These are phyloP conservation scores for Chenopodium formosanum DNA, from an alignment of 148 eudicot species.

Conservation along the genomic window DNA sequence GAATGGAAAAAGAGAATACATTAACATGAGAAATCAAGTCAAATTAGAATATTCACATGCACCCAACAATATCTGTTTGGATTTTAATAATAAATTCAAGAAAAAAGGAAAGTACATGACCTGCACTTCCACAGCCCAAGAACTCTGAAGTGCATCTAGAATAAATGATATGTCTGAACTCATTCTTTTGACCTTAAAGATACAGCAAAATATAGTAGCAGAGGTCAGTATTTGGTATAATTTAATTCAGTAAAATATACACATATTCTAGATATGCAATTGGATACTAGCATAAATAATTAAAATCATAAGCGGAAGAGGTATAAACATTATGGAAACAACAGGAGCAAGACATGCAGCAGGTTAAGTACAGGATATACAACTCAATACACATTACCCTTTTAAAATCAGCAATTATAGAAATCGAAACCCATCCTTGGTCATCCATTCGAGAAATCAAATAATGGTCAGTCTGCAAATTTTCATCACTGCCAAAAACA, in stretches of 20 bases:
- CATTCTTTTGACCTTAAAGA: constrained; percentile 81
- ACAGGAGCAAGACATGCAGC: background rate
- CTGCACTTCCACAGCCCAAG: constrained; percentile 76
- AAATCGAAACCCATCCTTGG: constrained; percentile 89
- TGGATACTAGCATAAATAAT: background rate
- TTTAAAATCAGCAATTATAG: constrained; percentile 75
- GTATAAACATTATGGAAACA: background rate
- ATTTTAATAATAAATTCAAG: background rate
- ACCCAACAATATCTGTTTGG: background rate
- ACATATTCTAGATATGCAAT: background rate
- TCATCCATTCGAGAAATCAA: constrained; percentile 80
- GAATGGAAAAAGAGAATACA: background rate
- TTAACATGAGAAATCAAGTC: background rate
- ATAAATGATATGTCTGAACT: constrained; percentile 70
- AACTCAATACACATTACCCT: constrained; percentile 50
- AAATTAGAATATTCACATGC: background rate
- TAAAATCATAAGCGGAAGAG: background rate
- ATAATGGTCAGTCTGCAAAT: constrained; percentile 69
- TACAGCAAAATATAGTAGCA: constrained; percentile 11
- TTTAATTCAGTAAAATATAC: background rate
- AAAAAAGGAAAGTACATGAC: constrained; percentile 33
- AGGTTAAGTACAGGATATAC: constrained; percentile 12
- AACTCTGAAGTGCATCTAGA: constrained; percentile 68
- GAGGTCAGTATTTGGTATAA: background rate
- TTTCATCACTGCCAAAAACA: constrained; percentile 77